A percentile compares a stretch with the other conserved stretches of the same genome.
Evolutionary conservation across 768 basidiomycete species (phyloP).

Genomic region (Xerocomellus intermedius): DNA sequence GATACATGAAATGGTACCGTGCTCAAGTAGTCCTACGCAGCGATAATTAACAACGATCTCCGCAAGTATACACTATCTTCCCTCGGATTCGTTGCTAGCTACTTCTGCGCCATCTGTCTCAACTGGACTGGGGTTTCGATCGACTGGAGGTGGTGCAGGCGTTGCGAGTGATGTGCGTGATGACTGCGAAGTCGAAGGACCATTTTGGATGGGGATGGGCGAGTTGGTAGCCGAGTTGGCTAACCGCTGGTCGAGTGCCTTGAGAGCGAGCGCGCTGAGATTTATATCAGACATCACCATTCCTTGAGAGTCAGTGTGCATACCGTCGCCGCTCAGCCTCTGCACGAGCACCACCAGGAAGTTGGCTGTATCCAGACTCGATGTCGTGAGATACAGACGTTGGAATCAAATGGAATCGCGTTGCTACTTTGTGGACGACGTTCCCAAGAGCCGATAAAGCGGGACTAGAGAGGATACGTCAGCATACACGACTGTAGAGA

Average conservation of each 20-base stretch:
- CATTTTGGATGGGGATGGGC: constrained; percentile 32
- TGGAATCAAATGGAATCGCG: constrained; percentile 74
- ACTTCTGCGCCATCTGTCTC: constrained; percentile 22
- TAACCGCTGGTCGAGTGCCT: constrained; percentile 92
- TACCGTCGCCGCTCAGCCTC: constrained; percentile 96
- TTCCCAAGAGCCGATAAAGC: constrained; percentile 70
- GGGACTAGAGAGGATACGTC: constrained; percentile 43
- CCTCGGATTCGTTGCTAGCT: constrained; percentile 18
- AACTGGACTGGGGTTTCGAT: constrained; percentile 21
- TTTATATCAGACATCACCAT: constrained; percentile 7
- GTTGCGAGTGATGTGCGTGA: constrained; percentile 28
- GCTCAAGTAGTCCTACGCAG: constrained; percentile 4
- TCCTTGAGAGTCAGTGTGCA: constrained; percentile 18
- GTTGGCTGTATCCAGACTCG: constrained; percentile 71
- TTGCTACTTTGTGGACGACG: constrained; percentile 63
- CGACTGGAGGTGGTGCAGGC: constrained; percentile 35
- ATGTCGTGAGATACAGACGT: constrained; percentile 53
- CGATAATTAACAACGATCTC: constrained; percentile 6
- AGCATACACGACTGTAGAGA: neutral
- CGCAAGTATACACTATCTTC: constrained; percentile 19
- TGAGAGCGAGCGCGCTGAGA: constrained; percentile 87
- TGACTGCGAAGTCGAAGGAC: constrained; percentile 28
- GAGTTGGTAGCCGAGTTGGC: constrained; percentile 51
- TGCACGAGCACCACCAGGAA: constrained; percentile 87
- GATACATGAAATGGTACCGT: neutral